phyloP scores from a whole-genome alignment of 805 yeast genomes.

The Suhomyces kilbournensis region DNA sequence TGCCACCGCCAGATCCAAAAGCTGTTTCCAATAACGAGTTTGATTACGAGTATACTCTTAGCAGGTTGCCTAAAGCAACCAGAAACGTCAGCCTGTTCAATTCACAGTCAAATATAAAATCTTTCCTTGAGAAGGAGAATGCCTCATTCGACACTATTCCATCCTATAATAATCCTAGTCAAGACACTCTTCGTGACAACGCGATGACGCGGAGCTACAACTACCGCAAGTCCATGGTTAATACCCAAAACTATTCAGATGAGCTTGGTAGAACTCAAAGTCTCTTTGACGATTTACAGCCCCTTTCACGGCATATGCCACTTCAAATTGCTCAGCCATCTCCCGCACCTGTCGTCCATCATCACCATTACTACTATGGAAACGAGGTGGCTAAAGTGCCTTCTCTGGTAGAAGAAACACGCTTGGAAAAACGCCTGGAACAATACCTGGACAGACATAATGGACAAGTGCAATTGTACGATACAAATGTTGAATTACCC shows the following conservation, averaged over 20 bases:
- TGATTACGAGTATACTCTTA: constrained; percentile 1
- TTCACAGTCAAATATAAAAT: constrained; percentile 4
- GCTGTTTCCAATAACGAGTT: background rate
- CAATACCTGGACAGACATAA: background rate
- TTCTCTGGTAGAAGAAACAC: background rate
- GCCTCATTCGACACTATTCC: constrained; percentile 4
- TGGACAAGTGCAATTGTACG: background rate
- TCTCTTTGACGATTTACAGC: background rate
- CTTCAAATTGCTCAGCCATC: background rate
- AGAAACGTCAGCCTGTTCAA: constrained; percentile 16
- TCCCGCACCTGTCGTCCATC: constrained; percentile 23
- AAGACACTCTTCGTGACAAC: background rate
- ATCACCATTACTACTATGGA: constrained; percentile 47
- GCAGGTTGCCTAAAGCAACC: background rate
- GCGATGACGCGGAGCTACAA: background rate
- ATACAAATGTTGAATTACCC: constrained; percentile 35
- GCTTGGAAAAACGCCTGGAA: background rate
- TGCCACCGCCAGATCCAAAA: background rate
- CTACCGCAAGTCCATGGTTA: constrained; percentile 1
- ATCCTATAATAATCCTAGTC: constrained; percentile 10
- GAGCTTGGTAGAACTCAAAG: background rate
- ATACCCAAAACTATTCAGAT: background rate
- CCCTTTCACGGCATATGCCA: background rate
- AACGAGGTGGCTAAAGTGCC: background rate
- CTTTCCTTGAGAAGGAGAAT: constrained; percentile 8